These are phyloP conservation scores for Blechomonas ayalai DNA, from an alignment of 208 protist species.

Conservation along the genomic window DNA sequence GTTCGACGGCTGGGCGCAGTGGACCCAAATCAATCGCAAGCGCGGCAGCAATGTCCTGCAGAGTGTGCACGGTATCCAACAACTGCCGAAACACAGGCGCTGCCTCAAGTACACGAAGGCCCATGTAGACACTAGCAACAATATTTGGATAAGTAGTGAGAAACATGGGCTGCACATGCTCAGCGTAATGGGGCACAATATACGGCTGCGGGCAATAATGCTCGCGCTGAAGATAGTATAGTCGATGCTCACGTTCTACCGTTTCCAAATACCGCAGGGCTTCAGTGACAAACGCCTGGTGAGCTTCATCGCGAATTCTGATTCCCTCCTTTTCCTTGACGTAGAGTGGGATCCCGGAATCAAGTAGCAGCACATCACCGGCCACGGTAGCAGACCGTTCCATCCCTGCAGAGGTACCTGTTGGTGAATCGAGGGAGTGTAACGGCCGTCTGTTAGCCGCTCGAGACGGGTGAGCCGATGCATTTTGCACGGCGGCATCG, in stretches of 20 bases:
- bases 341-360: constrained; percentile 35
- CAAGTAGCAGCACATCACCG: constrained; percentile 21
- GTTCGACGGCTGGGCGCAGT: constrained; percentile 45
- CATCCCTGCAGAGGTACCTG: too few species aligned
- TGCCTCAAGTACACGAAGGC: constrained; percentile 60
- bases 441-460: too few species aligned
- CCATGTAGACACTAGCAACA: constrained; percentile 59
- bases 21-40: constrained; percentile 64
- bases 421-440: too few species aligned
- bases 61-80: constrained; percentile 43
- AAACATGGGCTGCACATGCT: constrained; percentile 76
- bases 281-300: constrained; percentile 38
- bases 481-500: background rate
- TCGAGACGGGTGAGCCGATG: too few species aligned
- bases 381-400: background rate
- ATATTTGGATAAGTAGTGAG: constrained; percentile 58
- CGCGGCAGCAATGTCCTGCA: constrained; percentile 62
- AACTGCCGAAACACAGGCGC: constrained; percentile 48
- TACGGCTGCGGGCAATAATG: constrained; percentile 59
- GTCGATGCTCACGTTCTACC: constrained; percentile 56
- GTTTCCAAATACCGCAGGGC: constrained; percentile 33
- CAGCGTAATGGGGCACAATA: constrained; percentile 69
- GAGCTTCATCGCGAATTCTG: constrained; percentile 42
- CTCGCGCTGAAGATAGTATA: constrained; percentile 26
- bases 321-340: constrained; percentile 23